Percentiles rank a stretch among this genome's conserved stretches.
Evolutionary conservation across 345 rosid species (phyloP).

Genomic region (Hevea brasiliensis): DNA sequence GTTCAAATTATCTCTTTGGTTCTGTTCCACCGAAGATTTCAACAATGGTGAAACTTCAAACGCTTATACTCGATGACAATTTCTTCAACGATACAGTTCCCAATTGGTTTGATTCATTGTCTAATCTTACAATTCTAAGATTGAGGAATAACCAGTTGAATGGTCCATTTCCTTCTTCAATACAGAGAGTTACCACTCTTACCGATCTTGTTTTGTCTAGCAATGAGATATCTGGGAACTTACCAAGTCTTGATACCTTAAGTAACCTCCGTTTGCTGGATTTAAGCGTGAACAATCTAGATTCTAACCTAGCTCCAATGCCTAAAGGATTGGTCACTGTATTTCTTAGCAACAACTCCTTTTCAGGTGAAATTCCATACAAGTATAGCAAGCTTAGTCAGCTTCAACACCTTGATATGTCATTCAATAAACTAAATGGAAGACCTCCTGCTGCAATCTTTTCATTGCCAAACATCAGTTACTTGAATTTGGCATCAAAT

Average conservation of each 20-base stretch:
- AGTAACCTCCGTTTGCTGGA: slow-evolving; percentile 35
- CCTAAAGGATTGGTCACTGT: slow-evolving; percentile 45
- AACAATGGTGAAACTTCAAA: slow-evolving; percentile 59
- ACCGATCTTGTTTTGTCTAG: slow-evolving; percentile 34
- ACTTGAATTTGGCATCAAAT: slow-evolving; percentile 57
- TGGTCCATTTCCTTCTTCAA: slow-evolving; percentile 46
- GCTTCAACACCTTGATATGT: slow-evolving; percentile 44
- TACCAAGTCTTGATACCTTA: slow-evolving; percentile 40
- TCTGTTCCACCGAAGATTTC: slow-evolving; percentile 66
- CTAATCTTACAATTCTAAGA: slow-evolving; percentile 51
- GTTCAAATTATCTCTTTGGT: slow-evolving; percentile 63
- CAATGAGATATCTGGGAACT: slow-evolving; percentile 45
- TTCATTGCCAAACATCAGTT: slow-evolving; percentile 51
- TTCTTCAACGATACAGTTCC: slow-evolving; percentile 66
- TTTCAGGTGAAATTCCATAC: slow-evolving; percentile 43
- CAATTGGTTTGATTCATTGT: slow-evolving; percentile 47
- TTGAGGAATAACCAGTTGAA: slow-evolving; percentile 47
- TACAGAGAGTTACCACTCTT: slow-evolving; percentile 25
- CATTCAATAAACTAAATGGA: slow-evolving; percentile 43
- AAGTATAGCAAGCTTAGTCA: slow-evolving; percentile 36
- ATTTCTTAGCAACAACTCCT: slow-evolving; percentile 42
- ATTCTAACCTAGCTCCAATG: slow-evolving; percentile 37
- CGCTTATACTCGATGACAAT: slow-evolving; percentile 50
- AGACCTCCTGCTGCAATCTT: slow-evolving; percentile 45
- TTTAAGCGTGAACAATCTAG: slow-evolving; percentile 44